These are phyloP conservation scores for Aspergillus carlsbadensis DNA, from an alignment of 495 filamentous ascomycete genomes.

Conservation along the genomic window DNA sequence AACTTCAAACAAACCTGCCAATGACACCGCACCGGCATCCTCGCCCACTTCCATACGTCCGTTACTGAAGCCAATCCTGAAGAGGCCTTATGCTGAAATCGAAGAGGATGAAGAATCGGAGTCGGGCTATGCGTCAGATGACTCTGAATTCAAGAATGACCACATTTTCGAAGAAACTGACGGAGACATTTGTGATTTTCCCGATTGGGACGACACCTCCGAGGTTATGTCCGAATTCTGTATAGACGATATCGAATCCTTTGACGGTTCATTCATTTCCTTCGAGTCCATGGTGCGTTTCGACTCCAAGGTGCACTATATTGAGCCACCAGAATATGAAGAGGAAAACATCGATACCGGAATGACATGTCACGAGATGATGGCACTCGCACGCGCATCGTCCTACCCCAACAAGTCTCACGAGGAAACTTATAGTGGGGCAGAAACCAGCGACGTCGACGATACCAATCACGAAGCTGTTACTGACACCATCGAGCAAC, in stretches of 20 bases:
- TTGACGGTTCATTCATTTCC: slow-evolving; percentile 43
- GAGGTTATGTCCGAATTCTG: slow-evolving; percentile 32
- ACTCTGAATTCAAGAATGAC: slow-evolving; percentile 36
- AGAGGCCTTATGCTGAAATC: slow-evolving; percentile 32
- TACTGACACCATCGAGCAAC: slow-evolving; percentile 20
- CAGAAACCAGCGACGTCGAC: slow-evolving; percentile 20
- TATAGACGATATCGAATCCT: slow-evolving; percentile 36
- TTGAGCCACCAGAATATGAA: slow-evolving; percentile 30
- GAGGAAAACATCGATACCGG: slow-evolving; percentile 22
- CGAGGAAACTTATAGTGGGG: slow-evolving; percentile 19
- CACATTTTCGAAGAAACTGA: slow-evolving; percentile 28
- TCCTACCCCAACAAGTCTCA: slow-evolving; percentile 9
- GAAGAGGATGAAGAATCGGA: slow-evolving; percentile 34
- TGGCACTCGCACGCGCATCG: slow-evolving; percentile 35
- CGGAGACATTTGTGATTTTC: slow-evolving; percentile 35
- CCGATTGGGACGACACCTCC: slow-evolving; percentile 37
- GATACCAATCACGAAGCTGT: slow-evolving; percentile 13
- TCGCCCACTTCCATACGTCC: slow-evolving; percentile 26
- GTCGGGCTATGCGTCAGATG: slow-evolving; percentile 45
- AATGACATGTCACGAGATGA: slow-evolving; percentile 48
- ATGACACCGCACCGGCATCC: slow-evolving; percentile 21
- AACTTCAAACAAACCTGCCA: slow-evolving; percentile 30
- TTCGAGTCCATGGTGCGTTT: slow-evolving; percentile 44
- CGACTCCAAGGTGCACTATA: slow-evolving; percentile 37
- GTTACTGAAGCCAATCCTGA: slow-evolving; percentile 41